These are phyloP conservation scores for Ophiostoma pallidulum DNA, from an alignment of 2,329 filamentous ascomycete genomes.

Conservation along the genomic window DNA sequence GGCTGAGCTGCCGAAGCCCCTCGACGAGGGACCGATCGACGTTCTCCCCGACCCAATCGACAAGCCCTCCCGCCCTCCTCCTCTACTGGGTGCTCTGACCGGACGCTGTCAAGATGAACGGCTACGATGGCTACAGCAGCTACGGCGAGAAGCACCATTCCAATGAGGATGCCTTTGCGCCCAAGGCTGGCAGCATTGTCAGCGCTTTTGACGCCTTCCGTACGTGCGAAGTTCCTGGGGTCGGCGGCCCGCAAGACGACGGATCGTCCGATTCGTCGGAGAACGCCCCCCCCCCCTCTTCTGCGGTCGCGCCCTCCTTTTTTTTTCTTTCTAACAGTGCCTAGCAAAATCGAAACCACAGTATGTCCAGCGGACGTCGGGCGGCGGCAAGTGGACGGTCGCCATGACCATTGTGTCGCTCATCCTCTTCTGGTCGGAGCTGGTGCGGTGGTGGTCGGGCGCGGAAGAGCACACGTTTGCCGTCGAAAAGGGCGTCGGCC, in stretches of 20 bases:
- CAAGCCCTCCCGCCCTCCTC: too few species aligned
- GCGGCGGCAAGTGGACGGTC: slow-evolving; percentile 90
- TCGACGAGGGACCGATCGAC: too few species aligned
- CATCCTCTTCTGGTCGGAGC: slow-evolving; percentile 68
- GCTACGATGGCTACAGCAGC: slow-evolving; percentile 72
- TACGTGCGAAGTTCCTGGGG: slow-evolving; percentile 47
- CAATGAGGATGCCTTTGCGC: slow-evolving; percentile 72
- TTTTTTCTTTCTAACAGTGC: slow-evolving; percentile 10
- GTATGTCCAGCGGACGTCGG: slow-evolving; percentile 74
- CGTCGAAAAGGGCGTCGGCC: slow-evolving; percentile 84
- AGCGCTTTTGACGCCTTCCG: slow-evolving; percentile 96
- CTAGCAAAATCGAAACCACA: slow-evolving; percentile 91
- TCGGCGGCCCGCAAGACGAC: too few species aligned
- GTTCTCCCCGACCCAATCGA: too few species aligned
- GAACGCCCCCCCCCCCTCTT: too few species aligned
- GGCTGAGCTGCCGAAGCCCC: too few species aligned
- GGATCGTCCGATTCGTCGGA: too few species aligned
- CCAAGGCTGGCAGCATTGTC: slow-evolving; percentile 52
- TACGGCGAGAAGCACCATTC: slow-evolving; percentile 55
- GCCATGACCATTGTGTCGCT: slow-evolving; percentile 66
- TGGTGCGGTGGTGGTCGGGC: slow-evolving; percentile 74
- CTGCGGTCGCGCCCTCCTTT: too few species aligned
- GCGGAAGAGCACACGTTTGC: slow-evolving; percentile 81
- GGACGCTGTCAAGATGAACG: slow-evolving; percentile 54
- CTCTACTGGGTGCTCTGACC: background rate